These are phyloP conservation scores for Colletotrichum australisinense DNA, from an alignment of 2,329 filamentous ascomycete genomes.

Conservation along the genomic window DNA sequence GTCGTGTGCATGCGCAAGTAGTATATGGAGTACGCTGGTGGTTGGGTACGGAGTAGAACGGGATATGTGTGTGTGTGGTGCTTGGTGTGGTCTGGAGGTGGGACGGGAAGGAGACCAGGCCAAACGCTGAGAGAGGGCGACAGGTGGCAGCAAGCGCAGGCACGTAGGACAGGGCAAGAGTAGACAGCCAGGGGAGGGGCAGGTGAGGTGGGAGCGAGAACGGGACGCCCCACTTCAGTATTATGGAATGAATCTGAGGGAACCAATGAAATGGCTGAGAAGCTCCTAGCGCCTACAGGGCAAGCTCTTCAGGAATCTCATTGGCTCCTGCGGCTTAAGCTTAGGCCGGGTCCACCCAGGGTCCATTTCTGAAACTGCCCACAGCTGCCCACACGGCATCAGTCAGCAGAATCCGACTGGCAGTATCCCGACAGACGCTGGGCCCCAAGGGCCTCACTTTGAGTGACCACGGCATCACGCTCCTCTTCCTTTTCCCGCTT, in stretches of 20 bases:
- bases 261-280: conserved; percentile 41
- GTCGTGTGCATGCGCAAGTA: background rate
- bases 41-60: background rate
- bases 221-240: background rate
- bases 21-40: background rate
- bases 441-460: conserved; percentile 2
- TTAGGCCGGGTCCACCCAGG: conserved; percentile 48
- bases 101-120: conserved; percentile 26
- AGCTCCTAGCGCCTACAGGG: conserved; percentile 41
- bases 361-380: conserved; percentile 40
- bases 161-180: background rate
- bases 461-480: conserved; percentile 1
- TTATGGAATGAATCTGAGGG: conserved; percentile 37
- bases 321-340: conserved; percentile 46
- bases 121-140: conserved; percentile 19
- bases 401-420: conserved; percentile 28
- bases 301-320: conserved; percentile 44
- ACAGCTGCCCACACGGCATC: conserved; percentile 32
- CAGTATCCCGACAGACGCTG: conserved; percentile 1
- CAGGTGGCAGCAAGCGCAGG: background rate
- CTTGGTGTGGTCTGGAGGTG: conserved; percentile 20
- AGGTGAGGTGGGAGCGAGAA: conserved; percentile 6
- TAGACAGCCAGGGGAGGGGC: background rate
- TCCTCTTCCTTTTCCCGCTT: background rate
- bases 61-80: background rate